These are phyloP conservation scores for Aspergillus intermedius DNA, from an alignment of 2,329 filamentous ascomycete genomes.

Conservation along the genomic window DNA sequence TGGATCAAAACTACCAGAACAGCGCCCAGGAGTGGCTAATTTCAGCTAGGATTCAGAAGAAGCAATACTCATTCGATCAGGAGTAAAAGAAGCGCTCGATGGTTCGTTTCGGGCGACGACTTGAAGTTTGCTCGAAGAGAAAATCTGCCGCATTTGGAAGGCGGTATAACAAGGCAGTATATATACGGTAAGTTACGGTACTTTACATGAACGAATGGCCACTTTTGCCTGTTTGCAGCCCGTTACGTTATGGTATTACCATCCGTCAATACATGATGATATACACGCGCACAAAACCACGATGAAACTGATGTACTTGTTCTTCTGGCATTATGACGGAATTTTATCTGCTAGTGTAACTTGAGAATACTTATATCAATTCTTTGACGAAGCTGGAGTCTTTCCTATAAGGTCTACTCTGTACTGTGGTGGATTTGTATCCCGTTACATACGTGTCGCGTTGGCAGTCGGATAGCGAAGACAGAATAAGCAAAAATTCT, in stretches of 20 bases:
- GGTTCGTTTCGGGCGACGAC: slow-evolving; percentile 9
- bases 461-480: background rate
- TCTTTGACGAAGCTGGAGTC: background rate
- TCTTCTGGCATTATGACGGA: no score
- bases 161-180: background rate
- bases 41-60: no score
- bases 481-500: background rate
- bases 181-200: background rate
- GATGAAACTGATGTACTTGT: no score
- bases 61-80: background rate
- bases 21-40: background rate
- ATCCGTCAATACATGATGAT: background rate
- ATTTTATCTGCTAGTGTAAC: background rate
- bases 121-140: background rate
- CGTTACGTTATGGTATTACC: background rate
- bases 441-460: background rate
- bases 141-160: background rate
- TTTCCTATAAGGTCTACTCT: background rate
- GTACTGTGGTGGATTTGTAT: background rate
- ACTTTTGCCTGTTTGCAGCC: background rate
- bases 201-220: background rate
- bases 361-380: background rate
- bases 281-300: background rate
- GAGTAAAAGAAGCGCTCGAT: slow-evolving; percentile 6
- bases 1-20: background rate